Base-by-base conservation (phyloP, 768 basidiomycete species). In the Trametes cubensis region DNA sequence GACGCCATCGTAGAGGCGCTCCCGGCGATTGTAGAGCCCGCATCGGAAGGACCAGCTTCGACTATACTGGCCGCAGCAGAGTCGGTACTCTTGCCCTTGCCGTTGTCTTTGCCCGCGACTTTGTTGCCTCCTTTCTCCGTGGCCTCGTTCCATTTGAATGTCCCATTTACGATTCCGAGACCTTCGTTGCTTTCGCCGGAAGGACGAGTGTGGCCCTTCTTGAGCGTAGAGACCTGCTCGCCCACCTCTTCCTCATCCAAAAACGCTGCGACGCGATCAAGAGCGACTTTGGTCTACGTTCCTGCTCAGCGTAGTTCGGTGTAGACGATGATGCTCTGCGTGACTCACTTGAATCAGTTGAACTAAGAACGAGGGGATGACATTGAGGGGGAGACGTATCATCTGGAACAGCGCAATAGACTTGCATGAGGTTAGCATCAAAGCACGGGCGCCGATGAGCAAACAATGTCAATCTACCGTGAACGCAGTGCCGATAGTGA, bases 391-490 rank as follows among this genome's bases (percentile, higher is more conserved):
- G 20, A 79, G 71, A 34, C 88, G 82, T 68, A 97, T 80, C 94
- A 97, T 94, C 48, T 80, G 80, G 74, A 96, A 96, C 45, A 96
- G 73, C 0, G 92, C 84, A 39, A 97, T 89, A 0, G 93, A 80
- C 83, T 88, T 52, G 2, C 54, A 14, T 17, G 15, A 1, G 1
- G 30, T 48, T 21, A 56, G 26, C 41, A 62, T 34, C 39, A 30
- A 20, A 26, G 53, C 6, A 44, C n/a, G 41, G 13, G 49, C 39
- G 38, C 18, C 34, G 39, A 18, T 58, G 15, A 18, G 14, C 7
- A 30, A 10, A n/a, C 20, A 53, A 26, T 1, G 6, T 41, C 18
- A 41, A 77, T 84, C 39, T 45, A 88, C 88, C 46, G 95, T 96
- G 71, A 96, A 96, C 0, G 95, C 95, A 18, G 85, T 81, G 10